Conservation (phyloP, 2,329 filamentous ascomycete species). For the Periglandula ipomoeae region DNA sequence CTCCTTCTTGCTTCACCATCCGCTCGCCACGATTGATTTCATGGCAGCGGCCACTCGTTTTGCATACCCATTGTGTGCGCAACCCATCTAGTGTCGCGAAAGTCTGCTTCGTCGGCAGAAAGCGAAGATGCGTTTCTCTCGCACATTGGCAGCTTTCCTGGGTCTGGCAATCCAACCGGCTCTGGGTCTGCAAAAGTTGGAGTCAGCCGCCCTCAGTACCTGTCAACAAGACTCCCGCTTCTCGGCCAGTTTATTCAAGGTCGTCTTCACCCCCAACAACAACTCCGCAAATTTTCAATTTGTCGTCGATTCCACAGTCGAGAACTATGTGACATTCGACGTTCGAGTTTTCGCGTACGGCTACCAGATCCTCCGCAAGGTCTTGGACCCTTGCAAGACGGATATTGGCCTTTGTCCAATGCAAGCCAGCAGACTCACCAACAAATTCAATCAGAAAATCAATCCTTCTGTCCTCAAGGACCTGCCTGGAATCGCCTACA, state of each 20-base stretch:
- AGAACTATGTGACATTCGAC: slow-evolving; percentile 70
- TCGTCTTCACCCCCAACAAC: slow-evolving; percentile 67
- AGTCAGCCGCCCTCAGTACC: slow-evolving; percentile 53
- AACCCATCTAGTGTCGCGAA: too few relatives aligned
- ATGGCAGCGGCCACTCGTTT: too few relatives aligned
- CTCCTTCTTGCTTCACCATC: too few relatives aligned
- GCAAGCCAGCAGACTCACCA: slow-evolving; percentile 68
- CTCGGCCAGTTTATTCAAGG: slow-evolving; percentile 77
- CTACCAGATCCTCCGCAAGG: slow-evolving; percentile 55
- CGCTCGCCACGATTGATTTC: too few relatives aligned
- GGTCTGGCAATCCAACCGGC: not conserved
- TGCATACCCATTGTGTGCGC: too few relatives aligned
- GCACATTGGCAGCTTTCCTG: not conserved
- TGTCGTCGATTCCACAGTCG: slow-evolving; percentile 69
- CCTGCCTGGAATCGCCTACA: slow-evolving; percentile 77
- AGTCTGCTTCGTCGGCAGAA: too few relatives aligned
- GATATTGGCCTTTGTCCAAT: slow-evolving; percentile 79
- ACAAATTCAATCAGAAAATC: slow-evolving; percentile 52
- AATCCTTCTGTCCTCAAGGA: slow-evolving; percentile 35
- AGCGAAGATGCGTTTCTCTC: not conserved
- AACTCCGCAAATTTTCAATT: slow-evolving; percentile 62
- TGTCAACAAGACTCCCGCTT: slow-evolving; percentile 79
- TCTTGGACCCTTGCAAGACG: slow-evolving; percentile 63
- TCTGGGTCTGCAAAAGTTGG: not conserved
- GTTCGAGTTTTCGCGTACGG: slow-evolving; percentile 73